Conservation (phyloP, 257 asterid species). For the Nicotiana knightiana region DNA sequence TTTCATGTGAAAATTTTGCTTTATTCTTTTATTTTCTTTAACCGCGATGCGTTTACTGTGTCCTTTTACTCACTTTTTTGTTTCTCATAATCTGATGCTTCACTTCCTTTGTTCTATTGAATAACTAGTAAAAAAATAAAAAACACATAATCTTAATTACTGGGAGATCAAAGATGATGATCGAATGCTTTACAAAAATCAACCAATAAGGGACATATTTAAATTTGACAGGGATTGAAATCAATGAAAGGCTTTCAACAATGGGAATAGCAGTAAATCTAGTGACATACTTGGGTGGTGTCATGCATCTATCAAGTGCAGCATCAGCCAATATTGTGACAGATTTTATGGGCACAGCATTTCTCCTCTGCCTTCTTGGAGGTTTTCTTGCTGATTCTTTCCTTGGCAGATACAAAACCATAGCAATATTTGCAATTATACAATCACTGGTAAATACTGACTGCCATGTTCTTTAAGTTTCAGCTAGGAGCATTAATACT, state of each 20-base stretch:
- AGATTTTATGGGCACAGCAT: conserved; percentile 86
- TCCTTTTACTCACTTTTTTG: background rate
- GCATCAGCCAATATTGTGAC: conserved; percentile 50
- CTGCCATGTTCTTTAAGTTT: background rate
- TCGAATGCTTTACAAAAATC: too few relatives aligned
- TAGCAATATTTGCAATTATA: conserved; percentile 49
- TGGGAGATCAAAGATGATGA: too few relatives aligned
- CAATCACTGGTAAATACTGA: conserved; percentile 47
- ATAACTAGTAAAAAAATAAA: too few relatives aligned
- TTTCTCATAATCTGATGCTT: background rate
- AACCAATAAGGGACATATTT: too few relatives aligned
- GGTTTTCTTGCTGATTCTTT: conserved; percentile 93
- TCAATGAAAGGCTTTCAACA: conserved; percentile 65
- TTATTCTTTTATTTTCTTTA: background rate
- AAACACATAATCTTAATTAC: too few relatives aligned
- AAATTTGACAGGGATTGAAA: conserved; percentile 47
- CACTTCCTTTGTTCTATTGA: too few relatives aligned
- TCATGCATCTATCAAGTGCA: conserved; percentile 66
- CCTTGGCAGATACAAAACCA: conserved; percentile 77
- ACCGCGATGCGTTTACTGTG: background rate
- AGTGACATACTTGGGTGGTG: conserved; percentile 63
- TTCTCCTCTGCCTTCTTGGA: conserved; percentile 75
- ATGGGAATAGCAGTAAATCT: conserved; percentile 81
- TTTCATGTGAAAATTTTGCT: background rate
- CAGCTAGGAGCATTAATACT: background rate